Percentiles rank a stretch among this genome's conserved stretches.
These are phyloP conservation scores for Pachyrhizus erosus DNA, from an alignment of 306 rosid species.

Conservation along the genomic window DNA sequence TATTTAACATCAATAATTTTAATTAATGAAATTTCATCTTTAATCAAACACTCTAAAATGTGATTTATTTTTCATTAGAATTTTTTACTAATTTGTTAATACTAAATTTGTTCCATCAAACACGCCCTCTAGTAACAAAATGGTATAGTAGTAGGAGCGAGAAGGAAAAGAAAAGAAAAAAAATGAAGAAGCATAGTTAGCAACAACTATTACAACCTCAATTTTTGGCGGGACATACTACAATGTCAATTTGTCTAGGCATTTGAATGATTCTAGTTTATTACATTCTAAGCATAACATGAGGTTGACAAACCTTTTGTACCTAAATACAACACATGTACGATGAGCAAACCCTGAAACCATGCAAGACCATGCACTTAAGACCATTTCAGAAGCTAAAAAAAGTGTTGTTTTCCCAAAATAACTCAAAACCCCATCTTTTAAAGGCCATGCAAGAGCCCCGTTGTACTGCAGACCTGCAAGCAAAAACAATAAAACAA, in stretches of 20 bases:
- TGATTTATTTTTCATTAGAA: conserved; percentile 11
- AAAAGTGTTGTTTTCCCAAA: conserved; percentile 13
- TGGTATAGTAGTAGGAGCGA: background rate
- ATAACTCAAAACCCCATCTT: background rate
- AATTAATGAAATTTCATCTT: background rate
- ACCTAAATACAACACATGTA: conserved; percentile 5
- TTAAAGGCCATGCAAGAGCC: conserved; percentile 17
- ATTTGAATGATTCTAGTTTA: conserved; percentile 28
- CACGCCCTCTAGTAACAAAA: background rate
- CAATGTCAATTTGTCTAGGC: background rate
- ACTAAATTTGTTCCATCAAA: background rate
- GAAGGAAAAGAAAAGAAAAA: background rate
- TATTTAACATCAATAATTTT: background rate
- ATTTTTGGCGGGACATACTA: too few relatives aligned
- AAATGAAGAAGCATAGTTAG: background rate
- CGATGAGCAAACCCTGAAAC: conserved; percentile 24
- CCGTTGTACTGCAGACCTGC: conserved; percentile 27
- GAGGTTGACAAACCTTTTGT: background rate
- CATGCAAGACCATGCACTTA: conserved; percentile 42
- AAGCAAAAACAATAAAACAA: background rate
- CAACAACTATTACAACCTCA: background rate
- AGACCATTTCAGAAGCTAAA: conserved; percentile 23
- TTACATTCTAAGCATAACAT: background rate
- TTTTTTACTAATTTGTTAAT: background rate
- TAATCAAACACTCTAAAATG: background rate